phyloP scores from a whole-genome alignment of 306 rosid species.

The Myrica gale region DNA sequence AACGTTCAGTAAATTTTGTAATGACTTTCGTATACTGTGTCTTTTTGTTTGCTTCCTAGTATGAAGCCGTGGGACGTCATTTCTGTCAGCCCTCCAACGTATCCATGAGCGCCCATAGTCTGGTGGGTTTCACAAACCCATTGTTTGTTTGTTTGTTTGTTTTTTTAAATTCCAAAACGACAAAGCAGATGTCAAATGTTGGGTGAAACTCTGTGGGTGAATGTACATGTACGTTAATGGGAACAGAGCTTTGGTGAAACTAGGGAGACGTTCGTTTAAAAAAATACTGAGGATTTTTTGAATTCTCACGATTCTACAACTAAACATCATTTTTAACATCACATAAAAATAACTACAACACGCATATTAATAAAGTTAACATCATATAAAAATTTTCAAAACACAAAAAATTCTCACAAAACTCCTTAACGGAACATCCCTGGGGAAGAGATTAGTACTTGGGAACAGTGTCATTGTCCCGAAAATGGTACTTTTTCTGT shows the following conservation, averaged over 20 bases:
- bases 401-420: too few species aligned
- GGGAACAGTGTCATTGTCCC: too few species aligned
- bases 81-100: slow-evolving; percentile 22
- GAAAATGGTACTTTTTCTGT: too few species aligned
- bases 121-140: slow-evolving; percentile 11
- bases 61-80: slow-evolving; percentile 57
- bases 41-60: slow-evolving; percentile 53
- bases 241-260: slow-evolving; percentile 9
- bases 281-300: too few species aligned
- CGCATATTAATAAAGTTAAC: too few species aligned
- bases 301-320: too few species aligned
- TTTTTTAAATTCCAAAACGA: slow-evolving; percentile 7
- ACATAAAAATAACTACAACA: too few species aligned
- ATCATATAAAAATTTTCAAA: too few species aligned
- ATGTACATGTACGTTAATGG: slow-evolving; percentile 14
- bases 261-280: too few species aligned
- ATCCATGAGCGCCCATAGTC: slow-evolving; percentile 26
- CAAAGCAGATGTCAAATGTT: slow-evolving; percentile 7
- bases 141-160: too few species aligned
- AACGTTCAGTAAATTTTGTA: slow-evolving; percentile 34
- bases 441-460: slow-evolving; percentile 2
- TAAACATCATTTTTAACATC: too few species aligned
- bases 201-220: slow-evolving; percentile 7
- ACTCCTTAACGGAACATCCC: too few species aligned
- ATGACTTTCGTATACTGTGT: slow-evolving; percentile 37